These are phyloP conservation scores for Arabis hirsuta DNA, from an alignment of 345 rosid species.

Conservation along the genomic window DNA sequence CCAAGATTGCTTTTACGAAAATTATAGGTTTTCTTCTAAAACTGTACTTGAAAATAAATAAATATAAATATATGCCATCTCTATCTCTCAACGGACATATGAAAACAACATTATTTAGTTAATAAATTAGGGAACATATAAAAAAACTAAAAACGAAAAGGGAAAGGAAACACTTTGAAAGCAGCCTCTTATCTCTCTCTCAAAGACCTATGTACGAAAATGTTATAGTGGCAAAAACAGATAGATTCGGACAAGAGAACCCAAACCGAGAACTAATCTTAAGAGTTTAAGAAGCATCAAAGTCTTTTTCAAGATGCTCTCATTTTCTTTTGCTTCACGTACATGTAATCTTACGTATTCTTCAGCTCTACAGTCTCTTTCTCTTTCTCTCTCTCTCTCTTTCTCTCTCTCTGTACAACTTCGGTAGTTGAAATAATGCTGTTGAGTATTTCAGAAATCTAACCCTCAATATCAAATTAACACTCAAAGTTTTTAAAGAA, in stretches of 20 bases:
- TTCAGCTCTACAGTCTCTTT: conserved; percentile 45
- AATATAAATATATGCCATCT: neutral
- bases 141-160: conserved; percentile 24
- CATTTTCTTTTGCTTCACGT: conserved; percentile 70
- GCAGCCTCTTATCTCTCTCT: conserved; percentile 51
- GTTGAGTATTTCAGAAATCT: conserved; percentile 56
- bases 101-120: conserved; percentile 29
- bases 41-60: neutral
- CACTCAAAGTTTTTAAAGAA: neutral
- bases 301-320: conserved; percentile 37
- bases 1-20: conserved; percentile 31
- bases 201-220: neutral
- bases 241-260: conserved; percentile 37
- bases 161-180: conserved; percentile 51
- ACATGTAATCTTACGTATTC: conserved; percentile 50
- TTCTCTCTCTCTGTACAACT: conserved; percentile 27
- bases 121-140: neutral
- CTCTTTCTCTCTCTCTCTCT: neutral
- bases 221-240: conserved; percentile 3
- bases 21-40: neutral
- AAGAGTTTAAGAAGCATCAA: conserved; percentile 24
- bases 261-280: conserved; percentile 8
- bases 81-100: conserved; percentile 25
- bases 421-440: conserved; percentile 56
- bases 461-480: conserved; percentile 39